Conservation (phyloP, 192 early-diverging fungal genomes). For the Phycomyces nitens region DNA sequence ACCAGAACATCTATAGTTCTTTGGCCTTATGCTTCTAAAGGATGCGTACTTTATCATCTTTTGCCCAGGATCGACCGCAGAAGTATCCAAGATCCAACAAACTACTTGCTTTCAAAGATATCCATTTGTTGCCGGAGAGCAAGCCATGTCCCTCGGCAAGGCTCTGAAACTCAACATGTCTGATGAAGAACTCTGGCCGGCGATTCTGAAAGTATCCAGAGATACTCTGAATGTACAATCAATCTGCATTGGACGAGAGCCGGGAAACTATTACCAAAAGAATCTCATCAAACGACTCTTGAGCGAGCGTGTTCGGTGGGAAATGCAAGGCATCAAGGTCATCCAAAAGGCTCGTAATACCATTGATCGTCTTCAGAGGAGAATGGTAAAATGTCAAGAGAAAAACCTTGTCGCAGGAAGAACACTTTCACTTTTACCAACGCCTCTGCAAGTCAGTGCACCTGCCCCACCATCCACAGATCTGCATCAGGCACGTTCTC, state of each 20-base stretch:
- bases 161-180: conserved; percentile 24
- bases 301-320: conserved; percentile 17
- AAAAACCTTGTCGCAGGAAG: conserved; percentile 1
- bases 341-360: conserved; percentile 4
- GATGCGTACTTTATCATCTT: conserved; percentile 37
- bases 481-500: background rate
- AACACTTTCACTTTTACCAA: background rate
- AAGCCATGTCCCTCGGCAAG: conserved; percentile 18
- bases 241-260: conserved; percentile 24
- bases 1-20: conserved; percentile 11
- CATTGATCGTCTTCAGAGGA: conserved; percentile 23
- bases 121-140: conserved; percentile 29
- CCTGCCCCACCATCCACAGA: background rate
- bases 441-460: background rate
- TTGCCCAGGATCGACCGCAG: conserved; percentile 27
- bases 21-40: conserved; percentile 21
- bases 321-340: conserved; percentile 14
- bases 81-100: conserved; percentile 18
- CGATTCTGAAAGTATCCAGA: conserved; percentile 20
- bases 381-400: conserved; percentile 25
- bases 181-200: conserved; percentile 25
- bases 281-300: conserved; percentile 17
- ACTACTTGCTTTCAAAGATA: conserved; percentile 22
- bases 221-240: conserved; percentile 20
- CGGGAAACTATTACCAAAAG: conserved; percentile 22